Evolutionary conservation across 768 basidiomycete genomes (phyloP).

Genomic region (Boletales sp.): DNA sequence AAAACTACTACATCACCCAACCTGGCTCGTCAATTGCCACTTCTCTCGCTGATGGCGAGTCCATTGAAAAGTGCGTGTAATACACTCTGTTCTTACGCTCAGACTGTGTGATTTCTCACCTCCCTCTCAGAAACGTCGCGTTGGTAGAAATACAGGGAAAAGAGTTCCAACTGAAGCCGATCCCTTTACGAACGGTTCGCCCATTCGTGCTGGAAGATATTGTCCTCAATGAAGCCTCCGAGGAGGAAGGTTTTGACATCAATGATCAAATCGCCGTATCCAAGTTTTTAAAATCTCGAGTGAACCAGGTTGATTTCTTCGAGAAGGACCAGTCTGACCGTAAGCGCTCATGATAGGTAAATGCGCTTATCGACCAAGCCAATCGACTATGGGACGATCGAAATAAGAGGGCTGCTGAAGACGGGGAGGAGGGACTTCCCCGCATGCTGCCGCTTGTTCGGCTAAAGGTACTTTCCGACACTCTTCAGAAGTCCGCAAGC

Average conservation of each 20-base stretch:
- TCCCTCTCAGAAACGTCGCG: conserved; percentile 73
- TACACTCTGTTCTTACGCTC: conserved; percentile 1
- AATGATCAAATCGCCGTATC: conserved; percentile 80
- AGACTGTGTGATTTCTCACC: background rate
- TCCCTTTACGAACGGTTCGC: conserved; percentile 86
- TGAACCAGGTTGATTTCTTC: conserved; percentile 26
- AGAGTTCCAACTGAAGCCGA: conserved; percentile 79
- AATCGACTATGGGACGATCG: conserved; percentile 37
- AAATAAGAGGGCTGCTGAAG: conserved; percentile 43
- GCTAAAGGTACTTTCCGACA: conserved; percentile 55
- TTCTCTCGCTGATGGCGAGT: conserved; percentile 89
- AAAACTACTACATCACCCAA: conserved; percentile 88
- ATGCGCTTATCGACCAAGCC: conserved; percentile 74
- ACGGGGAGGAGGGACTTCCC: conserved; percentile 58
- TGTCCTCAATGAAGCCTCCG: conserved; percentile 68
- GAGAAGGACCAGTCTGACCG: background rate
- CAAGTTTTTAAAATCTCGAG: conserved; percentile 74
- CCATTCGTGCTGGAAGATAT: conserved; percentile 92
- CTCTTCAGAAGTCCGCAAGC: background rate
- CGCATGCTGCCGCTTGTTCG: conserved; percentile 85
- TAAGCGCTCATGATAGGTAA: conserved; percentile 48
- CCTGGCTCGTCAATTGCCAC: conserved; percentile 96
- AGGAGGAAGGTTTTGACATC: conserved; percentile 72
- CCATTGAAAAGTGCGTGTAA: conserved; percentile 72
- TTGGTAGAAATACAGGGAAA: conserved; percentile 85